A percentile compares a stretch with the other conserved stretches of the same genome.
phyloP scores from a whole-genome alignment of 2,329 filamentous ascomycete species.

The Plectosphaerella plurivora region DNA sequence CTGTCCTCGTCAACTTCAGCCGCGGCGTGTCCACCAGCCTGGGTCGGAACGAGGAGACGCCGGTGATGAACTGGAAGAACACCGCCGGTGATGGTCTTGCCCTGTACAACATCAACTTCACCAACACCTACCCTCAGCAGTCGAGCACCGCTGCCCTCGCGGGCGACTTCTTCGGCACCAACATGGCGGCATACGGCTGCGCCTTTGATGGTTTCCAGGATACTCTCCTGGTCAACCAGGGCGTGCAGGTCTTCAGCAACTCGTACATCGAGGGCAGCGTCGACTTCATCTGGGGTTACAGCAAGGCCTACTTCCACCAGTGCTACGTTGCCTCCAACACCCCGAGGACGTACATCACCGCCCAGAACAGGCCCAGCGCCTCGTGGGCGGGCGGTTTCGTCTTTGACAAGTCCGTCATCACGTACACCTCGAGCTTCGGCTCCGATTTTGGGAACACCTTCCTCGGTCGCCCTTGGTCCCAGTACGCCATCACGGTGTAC shows the following conservation, averaged over 20 bases:
- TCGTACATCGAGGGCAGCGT: constrained; percentile 41
- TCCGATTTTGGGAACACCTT: constrained; percentile 13
- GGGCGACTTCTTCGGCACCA: constrained; percentile 26
- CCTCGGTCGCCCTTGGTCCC: constrained; percentile 42
- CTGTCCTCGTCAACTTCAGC: constrained; percentile 28
- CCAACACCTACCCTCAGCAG: constrained; percentile 30
- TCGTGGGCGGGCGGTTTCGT: constrained; percentile 24
- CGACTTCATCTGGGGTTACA: constrained; percentile 41
- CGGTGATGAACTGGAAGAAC: constrained; percentile 39
- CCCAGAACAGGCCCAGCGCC: constrained; percentile 22
- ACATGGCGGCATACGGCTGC: constrained; percentile 36
- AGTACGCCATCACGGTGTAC: constrained; percentile 41
- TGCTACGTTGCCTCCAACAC: constrained; percentile 32
- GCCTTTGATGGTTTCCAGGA: constrained; percentile 43
- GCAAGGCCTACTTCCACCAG: constrained; percentile 28
- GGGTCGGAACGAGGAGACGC: constrained; percentile 35
- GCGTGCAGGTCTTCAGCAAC: constrained; percentile 40
- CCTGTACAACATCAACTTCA: constrained; percentile 55
- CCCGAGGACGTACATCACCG: constrained; percentile 22
- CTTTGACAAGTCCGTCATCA: constrained; percentile 22
- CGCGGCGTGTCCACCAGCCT: constrained; percentile 33
- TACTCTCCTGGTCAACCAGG: constrained; percentile 39
- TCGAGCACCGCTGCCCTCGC: constrained; percentile 19
- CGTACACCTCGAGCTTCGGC: constrained; percentile 13
- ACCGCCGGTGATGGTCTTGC: constrained; percentile 40